Conservation (phyloP, 2,329 filamentous ascomycete species). For the Exophiala calicioides region DNA sequence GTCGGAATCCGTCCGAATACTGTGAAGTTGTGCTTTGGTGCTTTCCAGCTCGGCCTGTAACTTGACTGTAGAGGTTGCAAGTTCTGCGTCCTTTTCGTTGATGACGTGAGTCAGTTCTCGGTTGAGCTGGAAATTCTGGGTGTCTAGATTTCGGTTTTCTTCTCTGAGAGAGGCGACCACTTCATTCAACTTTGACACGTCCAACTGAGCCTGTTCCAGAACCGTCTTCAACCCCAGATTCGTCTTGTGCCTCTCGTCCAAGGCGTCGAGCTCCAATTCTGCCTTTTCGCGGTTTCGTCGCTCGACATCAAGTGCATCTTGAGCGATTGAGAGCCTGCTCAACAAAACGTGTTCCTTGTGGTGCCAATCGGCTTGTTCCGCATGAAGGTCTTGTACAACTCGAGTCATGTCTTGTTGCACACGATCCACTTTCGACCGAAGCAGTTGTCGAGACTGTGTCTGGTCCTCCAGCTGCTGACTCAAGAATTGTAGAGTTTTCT, state of each 20-base stretch:
- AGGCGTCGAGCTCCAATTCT: slow-evolving; percentile 59
- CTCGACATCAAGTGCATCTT: slow-evolving; percentile 66
- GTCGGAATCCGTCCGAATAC: slow-evolving; percentile 71
- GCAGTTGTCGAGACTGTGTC: slow-evolving; percentile 76
- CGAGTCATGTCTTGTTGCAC: slow-evolving; percentile 84
- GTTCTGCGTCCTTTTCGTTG: slow-evolving; percentile 75
- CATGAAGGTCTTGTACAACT: slow-evolving; percentile 75
- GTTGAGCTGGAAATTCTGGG: slow-evolving; percentile 68
- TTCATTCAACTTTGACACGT: slow-evolving; percentile 65
- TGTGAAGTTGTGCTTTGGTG: slow-evolving; percentile 80
- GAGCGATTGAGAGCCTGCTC: slow-evolving; percentile 56
- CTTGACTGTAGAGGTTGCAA: slow-evolving; percentile 74
- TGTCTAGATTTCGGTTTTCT: slow-evolving; percentile 69
- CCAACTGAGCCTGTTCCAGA: slow-evolving; percentile 63
- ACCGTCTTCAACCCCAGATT: slow-evolving; percentile 77
- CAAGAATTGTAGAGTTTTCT: slow-evolving; percentile 48
- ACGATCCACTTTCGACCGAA: slow-evolving; percentile 79
- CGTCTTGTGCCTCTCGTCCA: slow-evolving; percentile 72
- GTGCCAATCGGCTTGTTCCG: slow-evolving; percentile 77
- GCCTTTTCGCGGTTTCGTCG: slow-evolving; percentile 63
- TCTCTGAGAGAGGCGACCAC: slow-evolving; percentile 50
- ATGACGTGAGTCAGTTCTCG: slow-evolving; percentile 82
- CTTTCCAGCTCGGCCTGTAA: slow-evolving; percentile 80
- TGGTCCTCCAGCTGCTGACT: slow-evolving; percentile 82
- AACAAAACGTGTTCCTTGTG: slow-evolving; percentile 64